A percentile compares a stretch with the other conserved stretches of the same genome.
phyloP scores from a whole-genome alignment of 257 asterid species.

The Petunia axillaris region DNA sequence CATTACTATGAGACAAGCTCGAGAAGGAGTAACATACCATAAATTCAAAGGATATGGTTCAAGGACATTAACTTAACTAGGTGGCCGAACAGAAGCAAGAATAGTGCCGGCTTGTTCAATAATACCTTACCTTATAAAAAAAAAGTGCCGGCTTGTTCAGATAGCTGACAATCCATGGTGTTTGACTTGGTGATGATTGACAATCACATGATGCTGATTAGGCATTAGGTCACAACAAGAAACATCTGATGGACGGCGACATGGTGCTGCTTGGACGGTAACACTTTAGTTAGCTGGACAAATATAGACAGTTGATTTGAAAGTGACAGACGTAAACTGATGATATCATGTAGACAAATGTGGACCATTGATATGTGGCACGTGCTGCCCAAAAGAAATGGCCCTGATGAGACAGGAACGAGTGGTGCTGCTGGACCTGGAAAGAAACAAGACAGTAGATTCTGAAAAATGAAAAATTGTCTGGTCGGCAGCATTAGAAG shows the following conservation, averaged over 20 bases:
- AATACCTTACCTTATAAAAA: not conserved
- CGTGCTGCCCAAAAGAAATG: conserved; percentile 7
- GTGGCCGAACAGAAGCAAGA: not conserved
- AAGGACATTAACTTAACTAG: not conserved
- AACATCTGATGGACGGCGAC: not conserved
- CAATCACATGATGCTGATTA: not conserved
- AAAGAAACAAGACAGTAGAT: not conserved
- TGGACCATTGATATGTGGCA: not conserved
- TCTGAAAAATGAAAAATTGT: conserved; percentile 14
- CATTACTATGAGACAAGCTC: not conserved
- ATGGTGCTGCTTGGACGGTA: conserved; percentile 2
- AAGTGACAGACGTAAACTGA: not conserved
- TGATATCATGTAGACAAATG: not conserved
- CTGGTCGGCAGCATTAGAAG: not conserved
- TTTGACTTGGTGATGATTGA: conserved; percentile 11
- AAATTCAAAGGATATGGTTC: not conserved
- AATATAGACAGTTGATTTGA: not conserved
- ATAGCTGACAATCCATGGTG: not conserved
- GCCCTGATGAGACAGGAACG: not conserved
- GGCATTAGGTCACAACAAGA: not conserved
- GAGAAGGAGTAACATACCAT: not conserved
- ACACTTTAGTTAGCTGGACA: not conserved
- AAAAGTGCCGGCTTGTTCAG: not conserved
- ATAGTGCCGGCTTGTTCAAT: not conserved
- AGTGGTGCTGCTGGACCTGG: conserved; percentile 7